Base-by-base conservation (phyloP, 208 protist species). In the Angomonas deanei region DNA sequence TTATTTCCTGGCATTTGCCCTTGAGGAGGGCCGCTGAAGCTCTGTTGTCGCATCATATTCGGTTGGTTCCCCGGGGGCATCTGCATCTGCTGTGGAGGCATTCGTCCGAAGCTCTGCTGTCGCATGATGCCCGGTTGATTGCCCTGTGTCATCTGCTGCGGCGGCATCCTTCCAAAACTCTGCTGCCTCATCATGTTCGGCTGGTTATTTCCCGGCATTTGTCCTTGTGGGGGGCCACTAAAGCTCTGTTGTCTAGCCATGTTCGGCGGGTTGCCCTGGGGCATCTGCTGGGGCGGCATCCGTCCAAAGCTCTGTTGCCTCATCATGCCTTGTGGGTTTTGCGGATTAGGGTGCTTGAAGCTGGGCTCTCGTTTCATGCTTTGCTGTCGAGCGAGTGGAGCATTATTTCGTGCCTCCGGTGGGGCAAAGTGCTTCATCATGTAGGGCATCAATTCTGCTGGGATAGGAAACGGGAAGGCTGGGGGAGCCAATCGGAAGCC, bases 11-110 rank as follows among this genome's bases (percentile, higher is more conserved):
- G n/a, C n/a, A n/a, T n/a, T n/a, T n/a, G n/a, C 42, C 36, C 5
- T 47, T 30, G n/a, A 42, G 26, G 13, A 30, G 17, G 11, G 24
- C 58, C 8, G 34, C 2, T 15, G 21, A 23, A n/a, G n/a, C n/a
- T n/a, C n/a, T n/a, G n/a, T n/a, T n/a, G n/a, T n/a, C n/a, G n/a
- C n/a, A n/a, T n/a, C n/a, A n/a, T n/a, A n/a, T n/a, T n/a, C n/a
- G n/a, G n/a, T n/a, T n/a, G n/a, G 31, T 8, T 1, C 6, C 24
- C 11, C 21, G 34, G 26, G 28, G 24, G 15, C 36, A 32, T 23
- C n/a, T n/a, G n/a, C n/a, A n/a, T n/a, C 34, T 52, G 62, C 46
- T 68, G 54, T 23, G 50, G 2, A 52, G 42, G 6, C 48, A 58
- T 28, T 48, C 61, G 17, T n/a, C n/a, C n/a, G 61, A 36, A 39